These are phyloP conservation scores for Talaromyces sp. DNA, from an alignment of 2,329 filamentous ascomycete genomes.

Conservation along the genomic window DNA sequence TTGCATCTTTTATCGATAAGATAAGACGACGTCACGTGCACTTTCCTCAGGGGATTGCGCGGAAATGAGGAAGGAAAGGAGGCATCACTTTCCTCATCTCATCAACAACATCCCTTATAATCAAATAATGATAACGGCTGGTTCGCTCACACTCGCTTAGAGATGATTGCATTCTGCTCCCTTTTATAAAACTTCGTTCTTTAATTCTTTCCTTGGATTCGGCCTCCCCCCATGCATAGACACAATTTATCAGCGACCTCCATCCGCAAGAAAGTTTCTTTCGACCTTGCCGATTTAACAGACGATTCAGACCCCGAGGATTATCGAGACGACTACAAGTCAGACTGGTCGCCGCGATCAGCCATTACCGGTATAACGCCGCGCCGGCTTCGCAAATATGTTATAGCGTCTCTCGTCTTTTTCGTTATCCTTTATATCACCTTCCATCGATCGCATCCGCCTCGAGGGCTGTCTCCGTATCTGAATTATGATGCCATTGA, in stretches of 20 bases:
- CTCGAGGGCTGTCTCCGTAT: constrained; percentile 16
- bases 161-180: neutral
- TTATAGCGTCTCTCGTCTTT: constrained; percentile 17
- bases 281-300: constrained; percentile 19
- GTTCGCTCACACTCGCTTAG: constrained; percentile 5
- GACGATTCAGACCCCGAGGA: constrained; percentile 21
- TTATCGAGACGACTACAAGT: constrained; percentile 19
- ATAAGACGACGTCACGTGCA: constrained; percentile 2
- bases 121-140: constrained; percentile 3
- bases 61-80: neutral
- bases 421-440: constrained; percentile 18
- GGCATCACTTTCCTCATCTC: neutral
- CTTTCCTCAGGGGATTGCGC: neutral
- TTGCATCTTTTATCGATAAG: constrained; percentile 16
- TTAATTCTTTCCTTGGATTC: neutral
- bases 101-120: neutral
- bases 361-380: constrained; percentile 10
- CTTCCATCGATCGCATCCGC: constrained; percentile 17
- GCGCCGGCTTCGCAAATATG: constrained; percentile 19
- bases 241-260: constrained; percentile 16
- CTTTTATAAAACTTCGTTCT: neutral
- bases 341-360: constrained; percentile 16
- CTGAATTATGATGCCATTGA: constrained; percentile 30
- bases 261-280: constrained; percentile 21
- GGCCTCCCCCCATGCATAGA: constrained; percentile 20